Conservation (phyloP, 1,139 yeast genomes). For the Taphrina flavorubra region DNA sequence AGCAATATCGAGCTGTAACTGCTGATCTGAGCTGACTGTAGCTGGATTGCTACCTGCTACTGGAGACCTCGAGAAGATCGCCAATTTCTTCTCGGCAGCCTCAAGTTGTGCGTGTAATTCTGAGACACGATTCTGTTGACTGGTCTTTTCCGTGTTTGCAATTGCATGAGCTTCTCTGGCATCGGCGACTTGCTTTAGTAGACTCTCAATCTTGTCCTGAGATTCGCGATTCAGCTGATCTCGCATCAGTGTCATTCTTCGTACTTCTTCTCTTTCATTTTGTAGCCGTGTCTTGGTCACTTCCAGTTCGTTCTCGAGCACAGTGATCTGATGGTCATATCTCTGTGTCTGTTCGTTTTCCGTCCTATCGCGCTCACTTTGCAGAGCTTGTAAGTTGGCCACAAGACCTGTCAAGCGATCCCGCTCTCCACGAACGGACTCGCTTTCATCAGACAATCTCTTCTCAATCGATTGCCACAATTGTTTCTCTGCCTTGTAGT, state of each 20-base stretch:
- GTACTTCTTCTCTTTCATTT: slow-evolving; percentile 54
- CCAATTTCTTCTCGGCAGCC: slow-evolving; percentile 53
- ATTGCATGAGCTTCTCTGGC: slow-evolving; percentile 56
- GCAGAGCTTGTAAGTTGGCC: slow-evolving; percentile 65
- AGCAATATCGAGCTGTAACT: slow-evolving; percentile 50
- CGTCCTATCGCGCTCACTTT: slow-evolving; percentile 66
- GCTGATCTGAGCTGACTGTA: slow-evolving; percentile 46
- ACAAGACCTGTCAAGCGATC: slow-evolving; percentile 64
- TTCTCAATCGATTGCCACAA: slow-evolving; percentile 60
- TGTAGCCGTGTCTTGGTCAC: slow-evolving; percentile 59
- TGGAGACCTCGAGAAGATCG: slow-evolving; percentile 49
- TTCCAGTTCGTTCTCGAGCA: slow-evolving; percentile 59
- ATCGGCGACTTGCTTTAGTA: slow-evolving; percentile 58
- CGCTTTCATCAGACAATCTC: slow-evolving; percentile 63
- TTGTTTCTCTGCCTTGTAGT: slow-evolving; percentile 63
- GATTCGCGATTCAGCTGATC: slow-evolving; percentile 58
- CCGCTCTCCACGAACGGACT: slow-evolving; percentile 64
- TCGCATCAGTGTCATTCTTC: slow-evolving; percentile 13
- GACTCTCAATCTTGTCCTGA: slow-evolving; percentile 68
- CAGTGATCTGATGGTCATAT: slow-evolving; percentile 59
- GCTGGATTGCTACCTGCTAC: slow-evolving; percentile 47
- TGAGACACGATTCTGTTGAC: slow-evolving; percentile 41
- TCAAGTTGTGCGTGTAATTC: slow-evolving; percentile 53
- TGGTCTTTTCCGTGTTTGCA: slow-evolving; percentile 55
- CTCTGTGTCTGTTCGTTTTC: slow-evolving; percentile 61